These are phyloP conservation scores for Gautieria morchelliformis DNA, from an alignment of 768 basidiomycete species.

Conservation along the genomic window DNA sequence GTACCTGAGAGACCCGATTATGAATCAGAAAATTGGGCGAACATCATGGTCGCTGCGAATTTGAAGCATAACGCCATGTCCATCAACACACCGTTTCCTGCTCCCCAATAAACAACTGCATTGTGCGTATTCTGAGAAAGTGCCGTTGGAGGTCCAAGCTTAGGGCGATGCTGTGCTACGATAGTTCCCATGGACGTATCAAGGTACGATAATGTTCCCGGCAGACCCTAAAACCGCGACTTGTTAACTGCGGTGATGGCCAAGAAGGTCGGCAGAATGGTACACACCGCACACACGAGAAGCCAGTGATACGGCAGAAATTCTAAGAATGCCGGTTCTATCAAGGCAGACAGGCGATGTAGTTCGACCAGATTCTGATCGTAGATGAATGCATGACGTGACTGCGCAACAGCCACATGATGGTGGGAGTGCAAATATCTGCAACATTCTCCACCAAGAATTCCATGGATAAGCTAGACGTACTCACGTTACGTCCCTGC, in stretches of 20 bases:
- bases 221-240: slow-evolving; percentile 46
- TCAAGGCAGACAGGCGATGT: slow-evolving; percentile 71
- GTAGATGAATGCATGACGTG: slow-evolving; percentile 93
- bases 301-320: slow-evolving; percentile 96
- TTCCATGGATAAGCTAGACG: not conserved
- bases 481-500: slow-evolving; percentile 82
- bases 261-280: not conserved
- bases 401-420: slow-evolving; percentile 91
- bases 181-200: slow-evolving; percentile 91
- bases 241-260: not conserved
- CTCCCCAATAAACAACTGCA: slow-evolving; percentile 90
- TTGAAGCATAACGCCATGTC: not conserved
- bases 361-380: slow-evolving; percentile 90
- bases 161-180: slow-evolving; percentile 81
- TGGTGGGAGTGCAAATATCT: slow-evolving; percentile 91
- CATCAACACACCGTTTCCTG: slow-evolving; percentile 60
- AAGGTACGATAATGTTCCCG: slow-evolving; percentile 92
- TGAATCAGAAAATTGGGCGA: not conserved
- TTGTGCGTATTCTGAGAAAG: slow-evolving; percentile 91
- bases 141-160: slow-evolving; percentile 72
- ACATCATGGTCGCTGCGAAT: not conserved
- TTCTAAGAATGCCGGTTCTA: slow-evolving; percentile 84
- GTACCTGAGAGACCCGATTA: slow-evolving; percentile 22
- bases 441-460: slow-evolving; percentile 3
- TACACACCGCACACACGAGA: slow-evolving; percentile 68